Evolutionary conservation across 306 rosid species (phyloP).

Genomic region (Aeschynomene evenia): DNA sequence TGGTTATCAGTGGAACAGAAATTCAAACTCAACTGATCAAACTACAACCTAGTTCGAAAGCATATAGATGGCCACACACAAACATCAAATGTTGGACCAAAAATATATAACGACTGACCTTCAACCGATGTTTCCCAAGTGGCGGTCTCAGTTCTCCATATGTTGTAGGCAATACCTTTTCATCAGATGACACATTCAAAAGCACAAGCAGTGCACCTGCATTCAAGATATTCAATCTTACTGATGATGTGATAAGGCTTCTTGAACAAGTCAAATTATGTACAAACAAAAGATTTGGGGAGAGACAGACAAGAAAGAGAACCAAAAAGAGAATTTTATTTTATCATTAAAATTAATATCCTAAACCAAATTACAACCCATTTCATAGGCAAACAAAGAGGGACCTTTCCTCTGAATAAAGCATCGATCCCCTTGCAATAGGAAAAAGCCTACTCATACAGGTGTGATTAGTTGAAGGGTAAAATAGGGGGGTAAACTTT

Average conservation of each 20-base stretch:
- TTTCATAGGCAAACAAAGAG: constrained; percentile 1
- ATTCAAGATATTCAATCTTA: constrained; percentile 21
- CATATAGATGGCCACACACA: constrained; percentile 6
- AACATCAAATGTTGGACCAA: constrained; percentile 1
- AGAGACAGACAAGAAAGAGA: not conserved
- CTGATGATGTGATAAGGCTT: constrained; percentile 9
- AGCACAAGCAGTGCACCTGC: constrained; percentile 80
- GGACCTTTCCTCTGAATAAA: not conserved
- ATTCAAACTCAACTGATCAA: constrained; percentile 5
- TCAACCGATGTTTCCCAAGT: constrained; percentile 92
- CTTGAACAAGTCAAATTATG: constrained; percentile 22
- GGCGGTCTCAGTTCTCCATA: constrained; percentile 97
- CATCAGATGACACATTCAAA: constrained; percentile 71
- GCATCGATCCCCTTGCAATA: not conserved
- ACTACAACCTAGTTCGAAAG: not conserved
- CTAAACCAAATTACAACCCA: constrained; percentile 1
- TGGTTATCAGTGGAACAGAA: not conserved
- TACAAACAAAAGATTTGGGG: not conserved
- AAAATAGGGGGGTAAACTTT: too few relatives aligned
- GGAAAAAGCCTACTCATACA: not conserved
- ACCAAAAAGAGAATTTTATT: not conserved
- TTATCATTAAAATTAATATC: not conserved
- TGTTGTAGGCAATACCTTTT: constrained; percentile 72
- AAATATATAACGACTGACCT: constrained; percentile 52
- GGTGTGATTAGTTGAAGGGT: too few relatives aligned